Conservation (phyloP, 2,329 filamentous ascomycete genomes). For the Fusarium multiceps region DNA sequence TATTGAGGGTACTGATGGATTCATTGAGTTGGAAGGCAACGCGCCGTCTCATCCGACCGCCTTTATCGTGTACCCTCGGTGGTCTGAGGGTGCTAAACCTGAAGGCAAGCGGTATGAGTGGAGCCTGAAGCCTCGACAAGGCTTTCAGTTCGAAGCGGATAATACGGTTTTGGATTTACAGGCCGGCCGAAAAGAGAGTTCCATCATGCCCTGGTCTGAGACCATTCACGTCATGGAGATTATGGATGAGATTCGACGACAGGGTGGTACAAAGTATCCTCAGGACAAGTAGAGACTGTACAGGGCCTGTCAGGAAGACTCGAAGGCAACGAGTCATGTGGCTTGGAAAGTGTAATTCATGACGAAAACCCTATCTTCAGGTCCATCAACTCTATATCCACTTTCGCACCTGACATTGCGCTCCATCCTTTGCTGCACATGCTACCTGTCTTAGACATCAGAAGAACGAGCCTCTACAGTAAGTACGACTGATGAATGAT, state of each 20-base stretch:
- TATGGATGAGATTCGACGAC: conserved; percentile 61
- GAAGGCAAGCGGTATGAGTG: neutral
- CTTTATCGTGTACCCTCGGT: neutral
- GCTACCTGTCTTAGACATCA: too few relatives aligned
- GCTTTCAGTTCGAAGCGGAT: conserved; percentile 89
- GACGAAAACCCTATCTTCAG: too few relatives aligned
- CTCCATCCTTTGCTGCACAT: too few relatives aligned
- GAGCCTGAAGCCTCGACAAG: conserved; percentile 64
- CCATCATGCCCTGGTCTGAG: conserved; percentile 73
- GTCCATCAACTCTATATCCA: too few relatives aligned
- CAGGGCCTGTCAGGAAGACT: too few relatives aligned
- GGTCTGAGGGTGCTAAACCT: neutral
- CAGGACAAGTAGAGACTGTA: neutral
- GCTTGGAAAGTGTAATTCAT: too few relatives aligned
- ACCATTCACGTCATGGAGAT: conserved; percentile 81
- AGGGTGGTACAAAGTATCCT: conserved; percentile 60
- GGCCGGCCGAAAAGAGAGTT: conserved; percentile 69
- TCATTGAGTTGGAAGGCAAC: neutral
- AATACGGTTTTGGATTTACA: conserved; percentile 70
- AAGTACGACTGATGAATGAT: too few relatives aligned
- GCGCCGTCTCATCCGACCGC: neutral
- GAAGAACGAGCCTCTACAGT: too few relatives aligned
- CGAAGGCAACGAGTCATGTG: too few relatives aligned
- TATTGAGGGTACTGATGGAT: neutral
- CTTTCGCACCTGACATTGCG: too few relatives aligned